Conservation (phyloP, 257 asterid species). For the Phtheirospermum japonicum region DNA sequence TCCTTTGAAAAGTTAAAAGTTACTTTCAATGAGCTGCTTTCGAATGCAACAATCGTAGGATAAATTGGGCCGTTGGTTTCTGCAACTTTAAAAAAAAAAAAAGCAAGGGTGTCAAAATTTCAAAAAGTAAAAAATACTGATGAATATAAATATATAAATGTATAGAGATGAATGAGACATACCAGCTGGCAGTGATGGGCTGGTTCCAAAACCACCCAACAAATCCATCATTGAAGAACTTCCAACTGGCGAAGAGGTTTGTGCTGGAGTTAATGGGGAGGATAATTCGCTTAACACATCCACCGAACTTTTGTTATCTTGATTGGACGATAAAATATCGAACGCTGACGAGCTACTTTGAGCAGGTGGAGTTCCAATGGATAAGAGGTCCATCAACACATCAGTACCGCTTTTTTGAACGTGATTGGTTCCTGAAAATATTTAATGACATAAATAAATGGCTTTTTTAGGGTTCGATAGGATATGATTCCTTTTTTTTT, state of each 20-base stretch:
- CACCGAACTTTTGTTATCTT: slow-evolving; percentile 40
- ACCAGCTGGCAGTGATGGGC: slow-evolving; percentile 48
- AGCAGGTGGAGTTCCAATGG: slow-evolving; percentile 63
- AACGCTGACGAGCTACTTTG: slow-evolving; percentile 47
- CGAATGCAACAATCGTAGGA: slow-evolving; percentile 72
- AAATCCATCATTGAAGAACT: slow-evolving; percentile 72
- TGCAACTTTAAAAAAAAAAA: slow-evolving; percentile 36
- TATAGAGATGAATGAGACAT: neutral
- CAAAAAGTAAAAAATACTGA: neutral
- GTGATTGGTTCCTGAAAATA: slow-evolving; percentile 52
- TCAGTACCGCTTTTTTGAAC: slow-evolving; percentile 53
- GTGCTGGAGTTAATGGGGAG: slow-evolving; percentile 44
- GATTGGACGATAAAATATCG: slow-evolving; percentile 47
- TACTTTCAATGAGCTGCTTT: slow-evolving; percentile 70
- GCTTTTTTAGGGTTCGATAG: neutral
- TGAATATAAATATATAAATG: no score
- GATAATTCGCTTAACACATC: slow-evolving; percentile 49
- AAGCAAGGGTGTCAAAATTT: slow-evolving; percentile 21
- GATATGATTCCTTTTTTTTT: no score
- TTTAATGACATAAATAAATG: neutral
- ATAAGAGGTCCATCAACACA: slow-evolving; percentile 76
- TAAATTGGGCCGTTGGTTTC: slow-evolving; percentile 57
- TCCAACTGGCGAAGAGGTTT: slow-evolving; percentile 39
- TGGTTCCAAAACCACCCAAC: slow-evolving; percentile 63
- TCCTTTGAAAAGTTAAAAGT: slow-evolving; percentile 76